Conservation (phyloP, 202 grass and related monocot species). For the Panicum virgatum region DNA sequence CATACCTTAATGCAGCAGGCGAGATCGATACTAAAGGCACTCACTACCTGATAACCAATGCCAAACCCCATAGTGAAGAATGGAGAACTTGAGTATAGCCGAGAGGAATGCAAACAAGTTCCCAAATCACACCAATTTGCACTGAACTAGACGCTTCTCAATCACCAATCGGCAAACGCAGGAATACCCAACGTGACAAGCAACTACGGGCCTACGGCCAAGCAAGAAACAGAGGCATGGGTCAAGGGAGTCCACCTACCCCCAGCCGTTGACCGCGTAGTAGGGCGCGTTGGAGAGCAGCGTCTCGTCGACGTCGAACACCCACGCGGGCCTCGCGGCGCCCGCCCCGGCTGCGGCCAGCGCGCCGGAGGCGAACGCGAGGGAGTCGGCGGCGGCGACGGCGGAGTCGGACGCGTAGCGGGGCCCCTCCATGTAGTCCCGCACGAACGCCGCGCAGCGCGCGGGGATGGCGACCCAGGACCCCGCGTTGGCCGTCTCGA, state of each 20-base stretch:
- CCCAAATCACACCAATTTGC: neutral
- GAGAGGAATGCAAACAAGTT: neutral
- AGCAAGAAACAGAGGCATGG: neutral
- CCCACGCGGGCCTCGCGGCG: slow-evolving; percentile 60
- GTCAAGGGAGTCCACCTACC: slow-evolving; percentile 40
- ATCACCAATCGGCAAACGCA: neutral
- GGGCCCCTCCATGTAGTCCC: slow-evolving; percentile 64
- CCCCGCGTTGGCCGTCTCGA: slow-evolving; percentile 72
- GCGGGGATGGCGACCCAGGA: slow-evolving; percentile 48
- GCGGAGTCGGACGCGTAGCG: slow-evolving; percentile 74
- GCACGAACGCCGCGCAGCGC: slow-evolving; percentile 45
- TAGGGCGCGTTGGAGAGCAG: slow-evolving; percentile 68
- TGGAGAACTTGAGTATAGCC: neutral
- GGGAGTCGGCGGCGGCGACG: slow-evolving; percentile 50
- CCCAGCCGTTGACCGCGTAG: slow-evolving; percentile 70
- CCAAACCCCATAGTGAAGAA: neutral
- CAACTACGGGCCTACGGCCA: neutral
- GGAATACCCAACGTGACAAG: neutral
- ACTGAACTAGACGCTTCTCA: neutral
- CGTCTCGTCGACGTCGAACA: slow-evolving; percentile 95
- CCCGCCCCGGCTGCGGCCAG: slow-evolving; percentile 29
- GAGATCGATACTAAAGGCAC: neutral
- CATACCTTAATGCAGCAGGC: neutral
- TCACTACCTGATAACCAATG: neutral
- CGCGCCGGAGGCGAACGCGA: slow-evolving; percentile 54